Conservation (phyloP, 1,284 basidiomycete genomes). For the Leccinum griseonigrum region DNA sequence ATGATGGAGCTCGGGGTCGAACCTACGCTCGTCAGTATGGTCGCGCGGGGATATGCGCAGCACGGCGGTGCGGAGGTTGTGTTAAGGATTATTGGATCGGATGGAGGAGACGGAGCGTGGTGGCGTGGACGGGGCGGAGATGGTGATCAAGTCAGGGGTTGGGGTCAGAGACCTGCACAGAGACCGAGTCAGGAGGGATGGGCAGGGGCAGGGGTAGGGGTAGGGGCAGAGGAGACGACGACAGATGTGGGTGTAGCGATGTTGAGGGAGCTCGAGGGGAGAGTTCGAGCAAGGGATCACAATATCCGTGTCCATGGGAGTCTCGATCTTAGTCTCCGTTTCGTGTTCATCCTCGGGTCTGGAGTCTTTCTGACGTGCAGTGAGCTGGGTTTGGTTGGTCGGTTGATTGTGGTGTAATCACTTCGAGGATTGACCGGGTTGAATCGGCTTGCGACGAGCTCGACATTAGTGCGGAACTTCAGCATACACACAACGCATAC, state of each 20-base stretch:
- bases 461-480: too few species aligned
- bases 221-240: too few species aligned
- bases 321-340: not conserved
- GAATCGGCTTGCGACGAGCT: too few species aligned
- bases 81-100: slow-evolving; percentile 23
- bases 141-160: too few species aligned
- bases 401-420: too few species aligned
- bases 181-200: too few species aligned
- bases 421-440: too few species aligned
- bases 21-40: slow-evolving; percentile 25
- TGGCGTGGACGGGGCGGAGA: too few species aligned
- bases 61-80: slow-evolving; percentile 14
- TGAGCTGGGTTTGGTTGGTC: not conserved
- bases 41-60: slow-evolving; percentile 18
- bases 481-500: too few species aligned
- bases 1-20: slow-evolving; percentile 33
- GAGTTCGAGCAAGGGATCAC: not conserved
- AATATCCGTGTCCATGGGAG: not conserved
- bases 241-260: slow-evolving; percentile 27
- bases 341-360: too few species aligned
- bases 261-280: slow-evolving; percentile 21
- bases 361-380: not conserved
- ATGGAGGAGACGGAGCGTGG: slow-evolving; percentile 10
- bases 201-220: not conserved
- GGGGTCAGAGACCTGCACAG: too few species aligned